These are phyloP conservation scores for Colletotrichum brevisporum DNA, from an alignment of 2,329 filamentous ascomycete genomes.

Conservation along the genomic window DNA sequence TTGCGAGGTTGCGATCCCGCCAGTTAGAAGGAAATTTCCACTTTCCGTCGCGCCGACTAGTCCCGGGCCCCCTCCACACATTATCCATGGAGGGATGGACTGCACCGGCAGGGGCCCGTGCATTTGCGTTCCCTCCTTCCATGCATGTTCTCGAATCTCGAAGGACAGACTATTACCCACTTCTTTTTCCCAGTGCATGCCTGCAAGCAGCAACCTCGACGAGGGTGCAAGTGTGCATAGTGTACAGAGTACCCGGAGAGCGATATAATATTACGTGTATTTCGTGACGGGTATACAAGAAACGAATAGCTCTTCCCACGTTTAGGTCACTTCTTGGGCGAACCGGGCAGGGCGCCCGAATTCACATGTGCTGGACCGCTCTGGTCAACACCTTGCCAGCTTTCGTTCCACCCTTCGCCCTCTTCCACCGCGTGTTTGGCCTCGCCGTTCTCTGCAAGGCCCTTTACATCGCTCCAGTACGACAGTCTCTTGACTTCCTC, in stretches of 20 bases:
- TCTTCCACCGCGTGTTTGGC: constrained; percentile 60
- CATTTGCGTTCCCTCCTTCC: not conserved
- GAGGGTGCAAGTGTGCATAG: not conserved
- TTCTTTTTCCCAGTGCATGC: not conserved
- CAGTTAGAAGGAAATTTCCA: constrained; percentile 33
- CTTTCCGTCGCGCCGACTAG: constrained; percentile 34
- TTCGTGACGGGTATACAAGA: constrained; percentile 41
- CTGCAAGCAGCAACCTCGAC: not conserved
- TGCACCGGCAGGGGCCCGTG: not conserved
- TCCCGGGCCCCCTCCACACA: constrained; percentile 10
- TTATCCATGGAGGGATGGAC: not conserved
- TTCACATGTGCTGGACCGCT: constrained; percentile 63
- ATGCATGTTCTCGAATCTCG: not conserved
- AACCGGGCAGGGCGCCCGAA: constrained; percentile 31
- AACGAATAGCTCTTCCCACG: constrained; percentile 20
- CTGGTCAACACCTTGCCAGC: constrained; percentile 67
- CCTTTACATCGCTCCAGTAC: constrained; percentile 89
- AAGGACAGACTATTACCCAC: not conserved
- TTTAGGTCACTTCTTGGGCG: constrained; percentile 22
- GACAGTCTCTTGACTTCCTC: constrained; percentile 85
- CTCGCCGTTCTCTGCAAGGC: constrained; percentile 71
- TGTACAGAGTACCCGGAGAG: not conserved
- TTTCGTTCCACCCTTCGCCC: constrained; percentile 58
- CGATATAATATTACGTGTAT: constrained; percentile 14
- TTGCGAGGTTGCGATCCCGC: constrained; percentile 15